Base-by-base conservation (phyloP, 2,329 filamentous ascomycete genomes). In the Ophiocordyceps robertsii region DNA sequence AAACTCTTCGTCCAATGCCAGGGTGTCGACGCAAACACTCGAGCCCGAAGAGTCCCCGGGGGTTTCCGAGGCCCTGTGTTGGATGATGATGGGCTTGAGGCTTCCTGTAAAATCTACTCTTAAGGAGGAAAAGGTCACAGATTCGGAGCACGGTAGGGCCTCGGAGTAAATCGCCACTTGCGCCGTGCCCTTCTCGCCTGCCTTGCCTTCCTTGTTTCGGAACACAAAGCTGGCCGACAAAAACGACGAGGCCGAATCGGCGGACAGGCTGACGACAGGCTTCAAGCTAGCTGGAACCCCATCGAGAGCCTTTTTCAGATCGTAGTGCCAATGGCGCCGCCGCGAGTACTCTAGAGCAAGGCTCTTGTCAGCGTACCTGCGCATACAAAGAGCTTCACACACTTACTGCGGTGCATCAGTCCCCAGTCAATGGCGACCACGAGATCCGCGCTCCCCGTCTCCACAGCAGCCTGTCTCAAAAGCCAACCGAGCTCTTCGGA, bases 351-450 rank as follows among this genome's bases (percentile, higher is more conserved):
- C 76, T 77, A 43, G 33, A 16, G 24, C 9, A 27, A 27, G 24
- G 6, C 24, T 9, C 24, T 27, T 27, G 24, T 27, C 9, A 27
- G 24, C 7, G 7, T 6, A 27, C 24, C 24, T 2, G 24, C 6
- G 24, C 24, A 27, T 27, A 27, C 6, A 9, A 27, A 27, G 6
- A 27, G 24, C 24, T 27, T 27, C 24, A 6, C 24, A 13, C 4
- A 65, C 73, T 56, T 60, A 79, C 76, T 66, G 37, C 59, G 69
- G 44, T 75, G 68, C 56, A 82, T 64, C 37, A 83, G 62, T 53
- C 82, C 79, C 74, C 80, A 81, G 52, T 81, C 77, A 40, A 80
- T 71, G 27, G 75, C 67, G 31, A 82, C 59, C 9, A 82, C 66
- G 29, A 80, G 61, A 41, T 74, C 70, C 9, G 68, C 69, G 41